These are phyloP conservation scores for Yamadazyma olivae DNA, from an alignment of 805 yeast genomes.

Conservation along the genomic window DNA sequence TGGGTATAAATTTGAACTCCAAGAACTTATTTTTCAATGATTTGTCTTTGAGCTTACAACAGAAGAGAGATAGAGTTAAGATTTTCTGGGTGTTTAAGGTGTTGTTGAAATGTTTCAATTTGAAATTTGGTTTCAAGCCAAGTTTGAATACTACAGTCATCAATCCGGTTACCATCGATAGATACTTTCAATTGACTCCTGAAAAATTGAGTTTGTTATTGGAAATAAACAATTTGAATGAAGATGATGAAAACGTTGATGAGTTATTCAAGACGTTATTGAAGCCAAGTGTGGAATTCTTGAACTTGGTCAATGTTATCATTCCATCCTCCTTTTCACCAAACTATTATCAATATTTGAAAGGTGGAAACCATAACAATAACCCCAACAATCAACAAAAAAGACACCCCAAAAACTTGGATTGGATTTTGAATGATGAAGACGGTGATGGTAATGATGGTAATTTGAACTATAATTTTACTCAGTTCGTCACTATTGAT, in stretches of 20 bases:
- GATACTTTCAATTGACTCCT: slow-evolving; percentile 43
- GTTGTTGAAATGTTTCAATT: slow-evolving; percentile 38
- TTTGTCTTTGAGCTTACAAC: slow-evolving; percentile 36
- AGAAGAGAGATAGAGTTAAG: slow-evolving; percentile 37
- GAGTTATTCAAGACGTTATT: slow-evolving; percentile 33
- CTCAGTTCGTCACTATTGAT: slow-evolving; percentile 41
- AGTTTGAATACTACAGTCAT: slow-evolving; percentile 45
- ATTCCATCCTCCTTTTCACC: slow-evolving; percentile 47
- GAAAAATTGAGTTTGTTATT: slow-evolving; percentile 37
- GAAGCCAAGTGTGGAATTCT: slow-evolving; percentile 41
- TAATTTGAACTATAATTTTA: slow-evolving; percentile 42
- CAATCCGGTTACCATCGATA: slow-evolving; percentile 44
- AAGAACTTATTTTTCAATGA: slow-evolving; percentile 45
- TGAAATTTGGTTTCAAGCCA: slow-evolving; percentile 45
- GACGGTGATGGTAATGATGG: slow-evolving; percentile 50
- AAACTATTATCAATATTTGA: slow-evolving; percentile 41
- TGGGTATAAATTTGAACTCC: slow-evolving; percentile 41
- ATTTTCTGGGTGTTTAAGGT: slow-evolving; percentile 47
- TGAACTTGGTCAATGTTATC: slow-evolving; percentile 41
- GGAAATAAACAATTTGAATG: slow-evolving; percentile 10
- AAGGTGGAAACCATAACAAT: slow-evolving; percentile 13
- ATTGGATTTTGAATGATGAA: slow-evolving; percentile 44
- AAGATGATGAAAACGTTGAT: slow-evolving; percentile 23
- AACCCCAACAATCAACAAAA: slow-evolving; percentile 16
- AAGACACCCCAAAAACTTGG: slow-evolving; percentile 25